Evolutionary conservation across 106 monocot genomes (phyloP), one percentile per base, ranked within the genome.

Genomic region (Apostasia shenzhenica): DNA sequence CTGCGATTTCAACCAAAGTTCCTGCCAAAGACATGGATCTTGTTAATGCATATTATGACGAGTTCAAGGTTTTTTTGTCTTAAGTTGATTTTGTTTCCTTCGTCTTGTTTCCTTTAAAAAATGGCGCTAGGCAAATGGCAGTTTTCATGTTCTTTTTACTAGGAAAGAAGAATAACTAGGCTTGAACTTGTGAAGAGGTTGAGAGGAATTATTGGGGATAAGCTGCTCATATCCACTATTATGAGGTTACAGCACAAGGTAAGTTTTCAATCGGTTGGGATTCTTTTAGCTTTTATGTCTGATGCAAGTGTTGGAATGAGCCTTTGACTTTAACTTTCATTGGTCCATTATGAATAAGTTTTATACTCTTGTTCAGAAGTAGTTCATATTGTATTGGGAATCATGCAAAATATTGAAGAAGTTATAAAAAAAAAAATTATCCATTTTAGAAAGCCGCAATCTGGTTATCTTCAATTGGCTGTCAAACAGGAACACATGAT

Each of bases 1-100:
- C 94, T 64, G 83, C 91, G 56, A 88, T 95, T 71, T 91, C 94
- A 40, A 82, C 88, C 26, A 95, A 91, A 80, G 80, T 95, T 63
- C 70, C 88, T 55, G 41, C 88, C 48, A 70, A 86, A 51, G 85
- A 91, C 53, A 88, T 95, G 94, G 83, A 95, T 60, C 71, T 81
- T 53, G 77, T 91, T 63, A 86, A 83, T 59, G 61, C 66, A 60
- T 73, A 91, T 45, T 95, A 95, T 76, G 94, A 88, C 42, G 81
- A 88, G 41, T 95, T 88, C 78, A 95, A 95, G 91, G 94, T 94
- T 37, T 58, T 58, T 39, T 63, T 45, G n/a, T 55, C 72, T 40
- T 9, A 49, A 59, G 41, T 11, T 54, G 10, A 8, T 45, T 37
- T 11, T 10, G 38, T 13, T 46, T 12, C 37, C 47, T 52, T 44